A percentile compares a stretch with the other conserved stretches of the same genome.
Evolutionary conservation across 2,329 filamentous ascomycete genomes (phyloP).

Genomic region (Raffaelea albimanens): DNA sequence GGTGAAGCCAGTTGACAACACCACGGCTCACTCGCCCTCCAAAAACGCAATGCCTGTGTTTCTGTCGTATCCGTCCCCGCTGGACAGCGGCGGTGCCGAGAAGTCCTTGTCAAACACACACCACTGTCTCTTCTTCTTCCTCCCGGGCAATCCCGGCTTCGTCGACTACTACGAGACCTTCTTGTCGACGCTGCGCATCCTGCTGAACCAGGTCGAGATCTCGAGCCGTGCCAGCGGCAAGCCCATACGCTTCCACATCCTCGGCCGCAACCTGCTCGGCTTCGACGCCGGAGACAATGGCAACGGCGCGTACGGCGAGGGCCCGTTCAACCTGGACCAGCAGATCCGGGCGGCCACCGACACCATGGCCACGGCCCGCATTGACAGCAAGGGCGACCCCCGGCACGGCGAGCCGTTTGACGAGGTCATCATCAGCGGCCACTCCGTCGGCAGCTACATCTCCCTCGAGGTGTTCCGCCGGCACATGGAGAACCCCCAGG

Average conservation of each 20-base stretch:
- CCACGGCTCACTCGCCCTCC: too few relatives aligned
- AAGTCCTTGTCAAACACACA: neutral
- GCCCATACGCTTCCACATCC: constrained; percentile 39
- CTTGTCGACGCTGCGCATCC: constrained; percentile 44
- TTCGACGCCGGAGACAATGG: constrained; percentile 44
- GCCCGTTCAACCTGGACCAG: constrained; percentile 42
- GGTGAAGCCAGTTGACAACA: too few relatives aligned
- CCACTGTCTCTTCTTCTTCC: constrained; percentile 53
- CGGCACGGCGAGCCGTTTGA: constrained; percentile 34
- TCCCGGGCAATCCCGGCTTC: constrained; percentile 69
- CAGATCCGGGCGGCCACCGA: constrained; percentile 40
- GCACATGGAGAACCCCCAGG: constrained; percentile 26
- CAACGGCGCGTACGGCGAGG: constrained; percentile 27
- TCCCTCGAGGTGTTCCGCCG: constrained; percentile 57
- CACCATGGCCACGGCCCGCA: constrained; percentile 21
- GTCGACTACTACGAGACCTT: constrained; percentile 66
- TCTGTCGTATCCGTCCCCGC: constrained; percentile 10
- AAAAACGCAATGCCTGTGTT: constrained; percentile 8
- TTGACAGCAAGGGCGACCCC: constrained; percentile 17
- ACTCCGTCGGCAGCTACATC: constrained; percentile 68
- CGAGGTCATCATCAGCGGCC: constrained; percentile 58
- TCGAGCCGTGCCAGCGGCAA: constrained; percentile 5
- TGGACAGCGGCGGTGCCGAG: neutral
- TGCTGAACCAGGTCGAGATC: constrained; percentile 36
- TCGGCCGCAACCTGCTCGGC: constrained; percentile 48